phyloP scores from a whole-genome alignment of 2,329 filamentous ascomycete species.

The Pseudogymnoascus sp. region DNA sequence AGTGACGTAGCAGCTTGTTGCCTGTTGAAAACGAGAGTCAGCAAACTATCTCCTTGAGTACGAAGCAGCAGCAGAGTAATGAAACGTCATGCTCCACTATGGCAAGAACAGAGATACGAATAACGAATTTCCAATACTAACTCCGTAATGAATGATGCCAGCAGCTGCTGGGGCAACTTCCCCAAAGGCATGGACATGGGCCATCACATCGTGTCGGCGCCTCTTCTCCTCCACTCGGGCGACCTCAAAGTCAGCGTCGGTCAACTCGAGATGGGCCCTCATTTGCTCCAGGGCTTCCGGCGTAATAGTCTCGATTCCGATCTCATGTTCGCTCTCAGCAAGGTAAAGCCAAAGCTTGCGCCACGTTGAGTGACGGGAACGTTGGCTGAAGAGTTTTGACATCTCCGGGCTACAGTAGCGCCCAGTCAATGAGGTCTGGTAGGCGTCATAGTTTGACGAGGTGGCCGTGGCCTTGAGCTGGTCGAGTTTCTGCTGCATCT shows the following conservation, averaged over 20 bases:
- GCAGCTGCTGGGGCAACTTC: slow-evolving; percentile 65
- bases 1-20: slow-evolving; percentile 49
- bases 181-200: slow-evolving; percentile 67
- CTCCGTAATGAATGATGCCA: slow-evolving; percentile 71
- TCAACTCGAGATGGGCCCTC: slow-evolving; percentile 62
- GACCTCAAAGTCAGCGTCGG: slow-evolving; percentile 68
- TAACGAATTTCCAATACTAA: slow-evolving; percentile 20
- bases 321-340: slow-evolving; percentile 71
- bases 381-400: slow-evolving; percentile 70
- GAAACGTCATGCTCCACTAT: slow-evolving; percentile 14
- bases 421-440: slow-evolving; percentile 60
- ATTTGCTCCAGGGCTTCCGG: slow-evolving; percentile 69
- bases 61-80: slow-evolving; percentile 14
- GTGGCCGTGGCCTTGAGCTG: slow-evolving; percentile 10
- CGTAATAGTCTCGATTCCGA: slow-evolving; percentile 63
- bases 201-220: slow-evolving; percentile 56
- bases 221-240: slow-evolving; percentile 69
- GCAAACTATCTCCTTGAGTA: slow-evolving; percentile 7
- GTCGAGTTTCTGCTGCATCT: slow-evolving; percentile 1
- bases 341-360: slow-evolving; percentile 78
- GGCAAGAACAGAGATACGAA: slow-evolving; percentile 38
- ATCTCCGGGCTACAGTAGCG: slow-evolving; percentile 70
- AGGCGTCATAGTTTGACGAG: slow-evolving; percentile 37
- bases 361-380: slow-evolving; percentile 70
- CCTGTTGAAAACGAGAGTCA: slow-evolving; percentile 14